A percentile compares a stretch with the other conserved stretches of the same genome.
Conservation (phyloP, 176 grass and related monocot genomes). For the Avena sativa region DNA sequence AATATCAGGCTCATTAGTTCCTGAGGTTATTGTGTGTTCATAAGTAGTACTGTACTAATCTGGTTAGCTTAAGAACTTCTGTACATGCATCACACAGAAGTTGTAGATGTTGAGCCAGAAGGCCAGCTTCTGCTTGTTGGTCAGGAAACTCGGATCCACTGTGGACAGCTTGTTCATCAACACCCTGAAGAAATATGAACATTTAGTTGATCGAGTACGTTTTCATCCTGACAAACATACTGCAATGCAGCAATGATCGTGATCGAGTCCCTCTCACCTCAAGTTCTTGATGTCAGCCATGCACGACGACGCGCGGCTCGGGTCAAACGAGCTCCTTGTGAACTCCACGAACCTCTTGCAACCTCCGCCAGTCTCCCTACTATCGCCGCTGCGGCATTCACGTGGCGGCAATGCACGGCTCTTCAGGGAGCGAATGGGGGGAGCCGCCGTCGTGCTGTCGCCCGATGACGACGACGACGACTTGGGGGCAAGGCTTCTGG, state of each 20-base stretch:
- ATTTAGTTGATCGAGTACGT: too few relatives aligned
- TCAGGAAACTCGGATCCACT: slow-evolving; percentile 62
- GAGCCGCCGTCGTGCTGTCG: neutral
- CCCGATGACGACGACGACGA: slow-evolving; percentile 27
- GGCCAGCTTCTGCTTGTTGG: slow-evolving; percentile 90
- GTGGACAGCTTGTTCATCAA: slow-evolving; percentile 69
- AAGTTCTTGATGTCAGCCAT: slow-evolving; percentile 68
- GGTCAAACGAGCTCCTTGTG: slow-evolving; percentile 60
- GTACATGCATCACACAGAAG: slow-evolving; percentile 98
- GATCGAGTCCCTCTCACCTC: slow-evolving; percentile 53
- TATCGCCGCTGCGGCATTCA: slow-evolving; percentile 7
- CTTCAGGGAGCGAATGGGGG: slow-evolving; percentile 42
- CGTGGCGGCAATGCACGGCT: neutral
- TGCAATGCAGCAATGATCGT: neutral
- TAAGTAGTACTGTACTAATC: neutral
- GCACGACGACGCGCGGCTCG: slow-evolving; percentile 53
- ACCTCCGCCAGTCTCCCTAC: slow-evolving; percentile 17
- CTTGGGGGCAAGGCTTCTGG: slow-evolving; percentile 57
- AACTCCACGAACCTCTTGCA: slow-evolving; percentile 53
- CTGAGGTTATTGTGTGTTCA: neutral
- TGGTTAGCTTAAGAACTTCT: neutral
- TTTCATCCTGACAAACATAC: too few relatives aligned
- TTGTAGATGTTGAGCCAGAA: slow-evolving; percentile 99
- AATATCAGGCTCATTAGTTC: neutral
- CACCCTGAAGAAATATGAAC: slow-evolving; percentile 46